These are phyloP conservation scores for Sclerotiophoma versabilis DNA, from an alignment of 2,329 filamentous ascomycete species.

Conservation along the genomic window DNA sequence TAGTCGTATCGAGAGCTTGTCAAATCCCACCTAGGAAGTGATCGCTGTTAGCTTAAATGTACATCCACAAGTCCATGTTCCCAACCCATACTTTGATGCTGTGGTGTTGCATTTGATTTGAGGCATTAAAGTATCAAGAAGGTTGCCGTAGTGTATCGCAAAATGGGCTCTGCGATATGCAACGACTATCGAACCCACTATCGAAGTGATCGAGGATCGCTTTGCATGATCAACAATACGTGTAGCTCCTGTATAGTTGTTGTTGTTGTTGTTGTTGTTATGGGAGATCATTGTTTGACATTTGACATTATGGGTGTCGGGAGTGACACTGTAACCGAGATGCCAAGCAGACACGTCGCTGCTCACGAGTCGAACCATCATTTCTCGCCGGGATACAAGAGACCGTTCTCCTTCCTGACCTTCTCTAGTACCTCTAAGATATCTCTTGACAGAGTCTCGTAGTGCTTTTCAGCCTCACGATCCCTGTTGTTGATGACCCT, in stretches of 20 bases:
- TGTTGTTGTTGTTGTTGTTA: too few species aligned
- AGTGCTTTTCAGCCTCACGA: slow-evolving; percentile 42
- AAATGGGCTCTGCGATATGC: neutral
- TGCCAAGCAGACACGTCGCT: neutral
- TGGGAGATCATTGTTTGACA: too few species aligned
- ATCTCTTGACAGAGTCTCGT: slow-evolving; percentile 52
- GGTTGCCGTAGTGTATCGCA: neutral
- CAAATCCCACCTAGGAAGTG: neutral
- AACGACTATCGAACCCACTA: neutral
- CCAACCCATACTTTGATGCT: neutral
- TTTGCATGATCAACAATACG: neutral
- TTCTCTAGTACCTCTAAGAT: slow-evolving; percentile 54
- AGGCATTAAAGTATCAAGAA: neutral
- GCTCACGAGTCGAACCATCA: neutral
- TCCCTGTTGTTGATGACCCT: slow-evolving; percentile 53
- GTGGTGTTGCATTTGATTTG: neutral
- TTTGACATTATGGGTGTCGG: neutral
- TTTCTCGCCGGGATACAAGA: slow-evolving; percentile 42
- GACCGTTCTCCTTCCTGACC: slow-evolving; percentile 53
- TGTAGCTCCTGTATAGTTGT: too few species aligned
- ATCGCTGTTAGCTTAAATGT: neutral
- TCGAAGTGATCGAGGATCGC: neutral
- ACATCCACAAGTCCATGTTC: neutral
- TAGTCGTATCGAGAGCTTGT: neutral
- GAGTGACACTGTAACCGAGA: too few species aligned